A percentile compares a stretch with the other conserved stretches of the same genome.
phyloP scores from a whole-genome alignment of 768 basidiomycete species.

The Boletus subcaerulescens region DNA sequence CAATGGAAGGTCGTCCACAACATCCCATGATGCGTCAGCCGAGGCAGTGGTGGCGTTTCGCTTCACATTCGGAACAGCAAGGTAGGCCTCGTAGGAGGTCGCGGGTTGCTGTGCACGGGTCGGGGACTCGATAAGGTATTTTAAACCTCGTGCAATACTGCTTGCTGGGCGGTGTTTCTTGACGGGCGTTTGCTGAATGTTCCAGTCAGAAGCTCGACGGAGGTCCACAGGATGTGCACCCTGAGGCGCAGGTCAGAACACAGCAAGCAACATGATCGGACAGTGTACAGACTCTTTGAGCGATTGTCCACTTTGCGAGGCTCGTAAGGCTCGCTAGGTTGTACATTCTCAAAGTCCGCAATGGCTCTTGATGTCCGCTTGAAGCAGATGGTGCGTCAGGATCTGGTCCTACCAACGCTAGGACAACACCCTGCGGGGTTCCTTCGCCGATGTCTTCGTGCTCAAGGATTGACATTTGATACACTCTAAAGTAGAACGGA shows the following conservation, averaged over 20 bases:
- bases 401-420: constrained; percentile 70
- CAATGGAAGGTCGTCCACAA: constrained; percentile 68
- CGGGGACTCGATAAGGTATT: constrained; percentile 48
- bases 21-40: constrained; percentile 62
- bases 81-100: constrained; percentile 29
- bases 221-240: constrained; percentile 61
- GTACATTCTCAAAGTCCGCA: constrained; percentile 74
- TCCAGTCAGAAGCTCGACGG: constrained; percentile 48
- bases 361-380: constrained; percentile 51
- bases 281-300: constrained; percentile 52
- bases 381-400: constrained; percentile 39
- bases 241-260: constrained; percentile 32
- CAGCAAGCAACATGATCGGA: background rate
- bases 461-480: constrained; percentile 77
- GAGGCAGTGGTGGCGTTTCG: constrained; percentile 31
- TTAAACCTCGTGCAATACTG: constrained; percentile 62
- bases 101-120: constrained; percentile 26
- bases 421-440: constrained; percentile 68
- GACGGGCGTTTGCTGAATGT: constrained; percentile 45
- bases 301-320: constrained; percentile 70
- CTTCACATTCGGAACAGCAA: constrained; percentile 28
- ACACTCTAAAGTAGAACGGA: constrained; percentile 46
- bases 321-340: constrained; percentile 72
- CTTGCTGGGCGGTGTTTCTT: constrained; percentile 50
- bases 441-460: constrained; percentile 53